Evolutionary conservation across 176 grass and related monocot genomes (phyloP).

Genomic region (Rhynchospora pubera): DNA sequence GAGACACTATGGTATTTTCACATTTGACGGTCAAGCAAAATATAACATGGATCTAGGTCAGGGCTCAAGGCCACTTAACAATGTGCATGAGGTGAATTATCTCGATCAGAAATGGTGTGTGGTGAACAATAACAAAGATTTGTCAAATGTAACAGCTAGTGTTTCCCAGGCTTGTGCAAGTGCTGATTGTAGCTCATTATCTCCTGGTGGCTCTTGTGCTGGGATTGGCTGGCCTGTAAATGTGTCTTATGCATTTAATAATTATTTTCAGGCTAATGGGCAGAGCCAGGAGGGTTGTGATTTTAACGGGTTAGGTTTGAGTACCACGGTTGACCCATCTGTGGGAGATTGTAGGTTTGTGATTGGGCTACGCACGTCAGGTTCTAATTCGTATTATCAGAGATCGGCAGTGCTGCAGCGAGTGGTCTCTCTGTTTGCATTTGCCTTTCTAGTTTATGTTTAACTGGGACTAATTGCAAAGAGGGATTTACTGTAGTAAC

Average conservation of each 20-base stretch:
- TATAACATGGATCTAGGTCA: constrained; percentile 76
- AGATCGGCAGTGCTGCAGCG: constrained; percentile 1
- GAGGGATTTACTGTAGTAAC: not conserved
- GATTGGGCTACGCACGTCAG: constrained; percentile 47
- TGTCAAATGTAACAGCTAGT: constrained; percentile 51
- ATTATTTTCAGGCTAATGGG: constrained; percentile 71
- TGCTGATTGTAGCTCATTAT: constrained; percentile 72
- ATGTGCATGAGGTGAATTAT: constrained; percentile 57
- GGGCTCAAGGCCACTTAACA: constrained; percentile 52
- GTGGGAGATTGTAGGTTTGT: constrained; percentile 61
- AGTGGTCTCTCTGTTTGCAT: not conserved
- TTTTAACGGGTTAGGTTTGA: constrained; percentile 66
- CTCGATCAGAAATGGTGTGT: constrained; percentile 83
- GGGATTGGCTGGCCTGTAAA: constrained; percentile 74
- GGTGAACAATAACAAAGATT: constrained; percentile 70
- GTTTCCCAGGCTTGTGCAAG: constrained; percentile 49
- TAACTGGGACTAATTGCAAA: not conserved
- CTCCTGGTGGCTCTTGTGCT: constrained; percentile 57
- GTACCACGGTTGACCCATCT: constrained; percentile 87
- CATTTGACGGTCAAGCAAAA: constrained; percentile 93
- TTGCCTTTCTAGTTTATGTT: not conserved
- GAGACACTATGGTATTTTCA: constrained; percentile 81
- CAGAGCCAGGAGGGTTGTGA: constrained; percentile 67
- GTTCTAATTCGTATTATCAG: constrained; percentile 32
- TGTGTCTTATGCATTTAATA: constrained; percentile 92